A percentile compares a stretch with the other conserved stretches of the same genome.
Evolutionary conservation across 495 filamentous ascomycete genomes (phyloP).

Genomic region (Hypoxylon intermedium): DNA sequence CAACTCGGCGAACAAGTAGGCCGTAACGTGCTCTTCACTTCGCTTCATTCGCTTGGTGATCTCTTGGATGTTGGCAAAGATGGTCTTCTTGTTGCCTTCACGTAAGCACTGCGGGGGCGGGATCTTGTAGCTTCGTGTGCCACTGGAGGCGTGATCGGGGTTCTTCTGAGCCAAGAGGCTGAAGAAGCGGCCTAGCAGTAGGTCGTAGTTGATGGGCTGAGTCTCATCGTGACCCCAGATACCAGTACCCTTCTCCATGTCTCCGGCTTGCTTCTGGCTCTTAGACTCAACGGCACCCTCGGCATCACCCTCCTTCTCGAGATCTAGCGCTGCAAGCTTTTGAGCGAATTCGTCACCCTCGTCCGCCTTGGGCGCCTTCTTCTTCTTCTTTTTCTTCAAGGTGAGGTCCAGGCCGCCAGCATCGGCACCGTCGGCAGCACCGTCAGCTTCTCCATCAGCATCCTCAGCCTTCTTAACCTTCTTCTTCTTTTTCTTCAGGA

Average conservation of each 20-base stretch:
- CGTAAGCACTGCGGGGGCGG: conserved; percentile 98
- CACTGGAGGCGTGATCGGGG: conserved; percentile 87
- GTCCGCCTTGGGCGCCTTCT: conserved; percentile 74
- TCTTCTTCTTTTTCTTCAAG: conserved; percentile 97
- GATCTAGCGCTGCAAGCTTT: conserved; percentile 73
- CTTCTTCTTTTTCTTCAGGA: conserved; percentile 79
- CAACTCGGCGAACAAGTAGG: conserved; percentile 97
- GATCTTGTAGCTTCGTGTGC: conserved; percentile 95
- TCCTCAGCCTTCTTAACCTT: conserved; percentile 72
- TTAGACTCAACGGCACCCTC: conserved; percentile 58
- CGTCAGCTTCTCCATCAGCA: conserved; percentile 64
- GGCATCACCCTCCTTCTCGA: conserved; percentile 80
- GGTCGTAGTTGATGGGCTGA: conserved; percentile 78
- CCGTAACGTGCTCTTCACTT: conserved; percentile 93
- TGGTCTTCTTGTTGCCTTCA: conserved; percentile 99
- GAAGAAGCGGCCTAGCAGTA: conserved; percentile 90
- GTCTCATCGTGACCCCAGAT: conserved; percentile 87
- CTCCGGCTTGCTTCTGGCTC: conserved; percentile 65
- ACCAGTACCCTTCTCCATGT: conserved; percentile 88
- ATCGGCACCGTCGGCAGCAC: conserved; percentile 49
- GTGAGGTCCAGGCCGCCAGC: conserved; percentile 73
- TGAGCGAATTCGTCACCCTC: conserved; percentile 65
- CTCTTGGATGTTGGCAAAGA: conserved; percentile 96
- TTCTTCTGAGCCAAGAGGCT: conserved; percentile 88
- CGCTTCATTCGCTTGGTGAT: conserved; percentile 91